Conservation (phyloP, 2,329 filamentous ascomycete genomes). For the Stenocarpella maydis region DNA sequence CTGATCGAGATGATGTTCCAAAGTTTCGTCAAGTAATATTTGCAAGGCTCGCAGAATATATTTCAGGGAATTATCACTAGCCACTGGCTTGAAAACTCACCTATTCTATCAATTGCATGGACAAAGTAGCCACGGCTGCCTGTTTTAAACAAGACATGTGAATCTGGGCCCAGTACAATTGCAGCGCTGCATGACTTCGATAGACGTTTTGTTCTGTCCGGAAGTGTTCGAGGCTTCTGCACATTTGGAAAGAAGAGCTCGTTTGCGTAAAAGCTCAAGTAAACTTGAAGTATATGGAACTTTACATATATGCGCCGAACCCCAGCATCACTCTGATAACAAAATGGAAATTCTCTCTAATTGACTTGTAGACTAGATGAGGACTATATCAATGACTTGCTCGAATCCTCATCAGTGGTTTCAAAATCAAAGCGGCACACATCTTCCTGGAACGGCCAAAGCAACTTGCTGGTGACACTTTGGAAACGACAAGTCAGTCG, state of each 20-base stretch:
- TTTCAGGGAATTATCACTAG: neutral
- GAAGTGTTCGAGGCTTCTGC: too few relatives aligned
- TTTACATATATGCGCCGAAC: too few relatives aligned
- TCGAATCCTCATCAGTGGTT: slow-evolving; percentile 51
- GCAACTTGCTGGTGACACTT: slow-evolving; percentile 59
- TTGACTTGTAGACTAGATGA: too few relatives aligned
- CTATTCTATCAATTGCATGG: neutral
- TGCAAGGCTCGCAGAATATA: too few relatives aligned
- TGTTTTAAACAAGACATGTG: neutral
- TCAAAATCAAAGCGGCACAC: slow-evolving; percentile 64
- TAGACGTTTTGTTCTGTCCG: neutral
- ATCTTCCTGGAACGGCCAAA: slow-evolving; percentile 63
- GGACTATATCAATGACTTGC: slow-evolving; percentile 36
- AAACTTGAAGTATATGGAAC: neutral
- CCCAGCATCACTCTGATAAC: neutral
- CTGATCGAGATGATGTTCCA: too few relatives aligned
- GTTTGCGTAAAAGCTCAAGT: too few relatives aligned
- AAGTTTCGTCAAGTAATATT: neutral
- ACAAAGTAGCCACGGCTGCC: neutral
- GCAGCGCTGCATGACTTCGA: neutral
- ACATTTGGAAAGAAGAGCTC: too few relatives aligned
- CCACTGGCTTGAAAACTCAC: neutral
- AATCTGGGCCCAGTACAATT: neutral
- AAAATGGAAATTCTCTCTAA: neutral
- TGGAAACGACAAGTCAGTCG: neutral